phyloP scores from a whole-genome alignment of 2,329 filamentous ascomycete species.

The Rhynchosporium agropyri region DNA sequence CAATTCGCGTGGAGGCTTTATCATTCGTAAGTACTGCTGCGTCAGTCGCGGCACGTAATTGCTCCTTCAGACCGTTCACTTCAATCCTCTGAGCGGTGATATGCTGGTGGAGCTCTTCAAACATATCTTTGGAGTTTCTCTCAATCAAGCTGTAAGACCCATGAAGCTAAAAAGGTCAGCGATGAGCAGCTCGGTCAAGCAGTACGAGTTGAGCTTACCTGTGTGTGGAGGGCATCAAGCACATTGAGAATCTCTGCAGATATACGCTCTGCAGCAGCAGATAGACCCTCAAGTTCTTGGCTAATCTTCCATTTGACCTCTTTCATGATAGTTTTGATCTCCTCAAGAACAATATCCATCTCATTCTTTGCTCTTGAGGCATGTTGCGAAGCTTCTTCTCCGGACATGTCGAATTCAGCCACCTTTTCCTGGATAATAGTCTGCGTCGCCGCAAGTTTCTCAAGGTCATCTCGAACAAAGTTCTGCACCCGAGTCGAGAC shows the following conservation, averaged over 20 bases:
- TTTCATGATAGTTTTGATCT: constrained; percentile 85
- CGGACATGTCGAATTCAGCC: constrained; percentile 66
- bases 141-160: too few species aligned
- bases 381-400: constrained; percentile 67
- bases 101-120: too few species aligned
- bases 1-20: too few species aligned
- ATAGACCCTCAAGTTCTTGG: constrained; percentile 80
- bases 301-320: constrained; percentile 85
- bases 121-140: too few species aligned
- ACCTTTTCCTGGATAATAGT: constrained; percentile 71
- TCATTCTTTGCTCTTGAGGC: constrained; percentile 73
- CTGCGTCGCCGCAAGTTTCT: constrained; percentile 71
- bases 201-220: constrained; percentile 50
- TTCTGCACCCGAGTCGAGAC: constrained; percentile 72
- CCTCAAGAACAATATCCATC: constrained; percentile 86
- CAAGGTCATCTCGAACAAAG: constrained; percentile 76
- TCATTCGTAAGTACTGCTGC: too few species aligned
- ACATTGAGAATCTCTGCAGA: constrained; percentile 87
- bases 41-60: too few species aligned
- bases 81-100: too few species aligned
- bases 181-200: too few species aligned
- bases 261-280: constrained; percentile 82
- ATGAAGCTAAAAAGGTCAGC: too few species aligned
- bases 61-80: too few species aligned
- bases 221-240: constrained; percentile 78